Evolutionary conservation across 106 monocot species (phyloP).

Genomic region (Platanthera guangdongensis): DNA sequence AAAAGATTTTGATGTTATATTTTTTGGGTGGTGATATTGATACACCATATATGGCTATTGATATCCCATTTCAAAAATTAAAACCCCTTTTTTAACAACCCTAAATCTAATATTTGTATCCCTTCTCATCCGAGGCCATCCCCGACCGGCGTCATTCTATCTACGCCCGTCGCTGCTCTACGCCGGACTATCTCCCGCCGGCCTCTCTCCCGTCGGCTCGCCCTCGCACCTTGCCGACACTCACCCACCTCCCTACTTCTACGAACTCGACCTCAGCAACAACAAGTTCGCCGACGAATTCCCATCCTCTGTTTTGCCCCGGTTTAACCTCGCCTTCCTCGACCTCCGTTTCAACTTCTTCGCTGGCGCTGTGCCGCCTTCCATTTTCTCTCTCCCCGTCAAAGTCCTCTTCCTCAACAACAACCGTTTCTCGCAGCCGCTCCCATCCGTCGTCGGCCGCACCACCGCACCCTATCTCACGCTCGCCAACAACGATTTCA

Average conservation of each 20-base stretch:
- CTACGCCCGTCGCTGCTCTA: too few relatives aligned
- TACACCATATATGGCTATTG: too few relatives aligned
- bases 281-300: neutral
- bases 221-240: conserved; percentile 21
- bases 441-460: conserved; percentile 29
- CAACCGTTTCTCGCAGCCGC: conserved; percentile 22
- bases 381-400: neutral
- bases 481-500: conserved; percentile 60
- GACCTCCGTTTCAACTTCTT: neutral
- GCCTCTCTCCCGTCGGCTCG: too few relatives aligned
- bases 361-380: neutral
- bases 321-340: neutral
- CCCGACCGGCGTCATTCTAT: too few relatives aligned
- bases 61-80: too few relatives aligned
- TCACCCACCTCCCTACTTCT: neutral
- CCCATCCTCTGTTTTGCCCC: neutral
- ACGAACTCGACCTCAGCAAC: neutral
- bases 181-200: too few relatives aligned
- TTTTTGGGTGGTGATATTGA: too few relatives aligned
- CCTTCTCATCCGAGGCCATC: too few relatives aligned
- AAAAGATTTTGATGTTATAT: too few relatives aligned
- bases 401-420: neutral
- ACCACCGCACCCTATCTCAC: conserved; percentile 26
- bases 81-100: too few relatives aligned
- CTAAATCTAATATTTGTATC: too few relatives aligned